phyloP scores from a whole-genome alignment of 306 rosid species.

The Prunus salicina region DNA sequence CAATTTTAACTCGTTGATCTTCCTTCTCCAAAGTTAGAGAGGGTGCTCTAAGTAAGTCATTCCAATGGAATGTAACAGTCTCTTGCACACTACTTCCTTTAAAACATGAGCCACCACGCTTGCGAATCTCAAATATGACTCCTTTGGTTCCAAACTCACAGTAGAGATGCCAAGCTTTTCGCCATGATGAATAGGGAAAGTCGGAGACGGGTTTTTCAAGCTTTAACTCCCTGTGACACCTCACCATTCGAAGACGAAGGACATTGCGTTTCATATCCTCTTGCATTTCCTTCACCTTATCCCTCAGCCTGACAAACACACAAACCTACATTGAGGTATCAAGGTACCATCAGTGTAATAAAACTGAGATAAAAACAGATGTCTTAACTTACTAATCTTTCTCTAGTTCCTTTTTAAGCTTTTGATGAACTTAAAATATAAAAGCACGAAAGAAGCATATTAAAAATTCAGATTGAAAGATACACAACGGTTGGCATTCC shows the following conservation, averaged over 20 bases:
- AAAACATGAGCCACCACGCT: conserved; percentile 53
- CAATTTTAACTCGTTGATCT: conserved; percentile 47
- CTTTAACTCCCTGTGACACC: conserved; percentile 81
- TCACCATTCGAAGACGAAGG: conserved; percentile 52
- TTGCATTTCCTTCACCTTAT: conserved; percentile 37
- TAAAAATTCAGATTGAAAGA: not conserved
- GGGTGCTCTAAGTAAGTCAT: conserved; percentile 72
- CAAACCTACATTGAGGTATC: conserved; percentile 49
- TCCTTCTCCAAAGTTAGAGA: conserved; percentile 59
- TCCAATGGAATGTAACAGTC: conserved; percentile 56
- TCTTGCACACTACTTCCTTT: conserved; percentile 52
- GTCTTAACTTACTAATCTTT: not conserved
- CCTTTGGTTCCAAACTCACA: conserved; percentile 97
- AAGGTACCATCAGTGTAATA: not conserved
- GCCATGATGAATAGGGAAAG: conserved; percentile 56
- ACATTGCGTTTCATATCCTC: conserved; percentile 41
- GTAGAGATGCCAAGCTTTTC: conserved; percentile 80
- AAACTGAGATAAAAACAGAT: not conserved
- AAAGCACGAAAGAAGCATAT: too few relatives aligned
- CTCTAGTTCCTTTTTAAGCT: too few relatives aligned
- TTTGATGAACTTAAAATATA: too few relatives aligned
- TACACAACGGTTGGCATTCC: not conserved
- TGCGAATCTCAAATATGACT: conserved; percentile 47
- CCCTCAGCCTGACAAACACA: conserved; percentile 56
- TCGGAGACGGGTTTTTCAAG: conserved; percentile 50